These are phyloP conservation scores for Apophysomyces sp. DNA, from an alignment of 371 early-diverging fungal genomes.

Conservation along the genomic window DNA sequence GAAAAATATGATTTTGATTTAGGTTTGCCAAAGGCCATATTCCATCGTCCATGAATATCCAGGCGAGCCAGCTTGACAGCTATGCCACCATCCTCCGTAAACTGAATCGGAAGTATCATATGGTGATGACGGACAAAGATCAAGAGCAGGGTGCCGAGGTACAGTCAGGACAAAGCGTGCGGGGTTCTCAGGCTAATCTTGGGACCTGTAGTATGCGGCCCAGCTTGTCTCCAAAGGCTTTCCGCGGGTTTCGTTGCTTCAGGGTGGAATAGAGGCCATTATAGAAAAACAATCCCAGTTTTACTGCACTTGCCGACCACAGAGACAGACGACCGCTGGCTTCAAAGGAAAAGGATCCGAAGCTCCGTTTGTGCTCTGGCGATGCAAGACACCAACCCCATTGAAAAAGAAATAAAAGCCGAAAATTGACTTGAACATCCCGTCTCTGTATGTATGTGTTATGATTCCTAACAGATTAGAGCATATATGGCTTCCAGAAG, in stretches of 20 bases:
- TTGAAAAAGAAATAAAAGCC: slow-evolving; percentile 8
- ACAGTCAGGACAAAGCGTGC: slow-evolving; percentile 3
- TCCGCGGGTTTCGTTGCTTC: slow-evolving; percentile 50
- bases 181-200: background rate
- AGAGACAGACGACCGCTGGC: slow-evolving; percentile 45
- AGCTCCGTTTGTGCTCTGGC: slow-evolving; percentile 51
- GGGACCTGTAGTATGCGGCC: slow-evolving; percentile 47
- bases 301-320: slow-evolving; percentile 43
- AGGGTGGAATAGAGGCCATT: slow-evolving; percentile 61
- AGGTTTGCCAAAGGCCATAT: slow-evolving; percentile 61
- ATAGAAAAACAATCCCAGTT: slow-evolving; percentile 8
- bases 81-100: slow-evolving; percentile 50
- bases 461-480: too few species aligned
- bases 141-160: slow-evolving; percentile 57
- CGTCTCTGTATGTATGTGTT: background rate
- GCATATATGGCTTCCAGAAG: too few species aligned
- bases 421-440: background rate
- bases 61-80: slow-evolving; percentile 42
- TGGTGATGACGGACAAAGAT: slow-evolving; percentile 49
- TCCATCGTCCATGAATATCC: slow-evolving; percentile 58
- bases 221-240: slow-evolving; percentile 50
- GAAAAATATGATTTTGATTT: background rate
- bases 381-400: slow-evolving; percentile 41
- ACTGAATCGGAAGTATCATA: slow-evolving; percentile 58
- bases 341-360: slow-evolving; percentile 50